These are phyloP conservation scores for Penicillium ucsense DNA, from an alignment of 495 filamentous ascomycete species.

Conservation along the genomic window DNA sequence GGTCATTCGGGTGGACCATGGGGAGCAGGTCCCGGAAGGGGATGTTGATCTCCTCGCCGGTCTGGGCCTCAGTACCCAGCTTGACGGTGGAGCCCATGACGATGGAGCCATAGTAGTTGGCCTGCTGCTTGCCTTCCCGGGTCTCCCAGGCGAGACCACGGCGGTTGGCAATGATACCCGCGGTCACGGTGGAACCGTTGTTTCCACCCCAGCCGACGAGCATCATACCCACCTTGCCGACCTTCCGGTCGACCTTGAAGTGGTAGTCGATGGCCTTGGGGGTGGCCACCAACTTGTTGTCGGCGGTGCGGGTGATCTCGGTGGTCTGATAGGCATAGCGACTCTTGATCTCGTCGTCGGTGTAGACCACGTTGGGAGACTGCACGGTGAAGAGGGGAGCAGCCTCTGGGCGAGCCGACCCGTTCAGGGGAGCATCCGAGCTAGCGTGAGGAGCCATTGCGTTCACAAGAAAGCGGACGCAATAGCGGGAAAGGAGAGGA, in stretches of 20 bases:
- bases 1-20: slow-evolving; percentile 96
- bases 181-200: slow-evolving; percentile 95
- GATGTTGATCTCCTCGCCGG: slow-evolving; percentile 86
- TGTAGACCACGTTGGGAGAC: slow-evolving; percentile 90
- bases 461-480: slow-evolving; percentile 22
- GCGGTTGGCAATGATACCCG: slow-evolving; percentile 94
- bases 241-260: slow-evolving; percentile 93
- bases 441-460: slow-evolving; percentile 94
- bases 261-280: slow-evolving; percentile 88
- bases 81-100: slow-evolving; percentile 96
- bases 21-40: slow-evolving; percentile 90
- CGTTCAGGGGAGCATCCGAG: slow-evolving; percentile 56
- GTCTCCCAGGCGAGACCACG: slow-evolving; percentile 83
- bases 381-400: slow-evolving; percentile 70
- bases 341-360: slow-evolving; percentile 76
- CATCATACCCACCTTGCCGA: slow-evolving; percentile 94
- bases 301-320: slow-evolving; percentile 56
- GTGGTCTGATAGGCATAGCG: slow-evolving; percentile 97
- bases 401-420: slow-evolving; percentile 43
- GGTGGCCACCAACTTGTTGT: slow-evolving; percentile 72
- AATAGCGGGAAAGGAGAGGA: neutral
- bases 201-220: slow-evolving; percentile 97
- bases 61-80: slow-evolving; percentile 78
- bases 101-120: slow-evolving; percentile 97
- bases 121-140: slow-evolving; percentile 68